A percentile compares a stretch with the other conserved stretches of the same genome.
These are phyloP conservation scores for Cladosporium phlei DNA, from an alignment of 2,329 filamentous ascomycete species.

Conservation along the genomic window DNA sequence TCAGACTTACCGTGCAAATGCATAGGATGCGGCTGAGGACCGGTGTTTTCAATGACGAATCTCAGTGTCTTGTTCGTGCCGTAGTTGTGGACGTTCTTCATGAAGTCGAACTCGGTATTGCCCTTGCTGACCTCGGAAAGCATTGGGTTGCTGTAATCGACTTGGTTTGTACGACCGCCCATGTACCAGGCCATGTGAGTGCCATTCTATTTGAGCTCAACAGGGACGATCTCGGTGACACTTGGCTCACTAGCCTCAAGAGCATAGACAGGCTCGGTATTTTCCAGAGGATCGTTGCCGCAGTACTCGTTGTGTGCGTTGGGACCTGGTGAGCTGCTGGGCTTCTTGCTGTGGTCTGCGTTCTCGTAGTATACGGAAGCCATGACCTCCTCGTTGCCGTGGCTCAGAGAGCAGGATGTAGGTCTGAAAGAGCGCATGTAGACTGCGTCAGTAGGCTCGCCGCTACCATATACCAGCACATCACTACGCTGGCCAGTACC, in stretches of 20 bases:
- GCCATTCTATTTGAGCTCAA: conserved; percentile 40
- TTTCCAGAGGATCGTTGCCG: conserved; percentile 52
- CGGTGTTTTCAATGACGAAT: conserved; percentile 36
- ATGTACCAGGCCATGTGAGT: conserved; percentile 55
- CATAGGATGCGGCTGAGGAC: conserved; percentile 36
- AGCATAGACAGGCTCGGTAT: conserved; percentile 50
- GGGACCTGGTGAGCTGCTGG: conserved; percentile 37
- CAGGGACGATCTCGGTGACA: conserved; percentile 38
- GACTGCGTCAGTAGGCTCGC: conserved; percentile 18
- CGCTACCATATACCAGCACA: conserved; percentile 33
- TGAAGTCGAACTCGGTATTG: conserved; percentile 28
- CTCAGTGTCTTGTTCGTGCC: conserved; percentile 36
- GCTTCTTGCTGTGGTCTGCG: conserved; percentile 48
- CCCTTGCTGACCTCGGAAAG: conserved; percentile 35
- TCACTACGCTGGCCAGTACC: conserved; percentile 41
- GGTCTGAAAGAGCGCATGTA: conserved; percentile 18
- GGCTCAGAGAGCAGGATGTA: conserved; percentile 36
- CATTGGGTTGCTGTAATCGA: conserved; percentile 40
- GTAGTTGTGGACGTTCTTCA: conserved; percentile 39
- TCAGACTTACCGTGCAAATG: conserved; percentile 40
- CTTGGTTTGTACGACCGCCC: conserved; percentile 47
- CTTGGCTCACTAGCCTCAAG: conserved; percentile 37
- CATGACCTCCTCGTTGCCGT: conserved; percentile 40
- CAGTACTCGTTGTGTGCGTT: conserved; percentile 39
- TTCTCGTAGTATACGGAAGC: conserved; percentile 64